Evolutionary conservation across 306 rosid species (phyloP).

Genomic region (Quercus gilva): DNA sequence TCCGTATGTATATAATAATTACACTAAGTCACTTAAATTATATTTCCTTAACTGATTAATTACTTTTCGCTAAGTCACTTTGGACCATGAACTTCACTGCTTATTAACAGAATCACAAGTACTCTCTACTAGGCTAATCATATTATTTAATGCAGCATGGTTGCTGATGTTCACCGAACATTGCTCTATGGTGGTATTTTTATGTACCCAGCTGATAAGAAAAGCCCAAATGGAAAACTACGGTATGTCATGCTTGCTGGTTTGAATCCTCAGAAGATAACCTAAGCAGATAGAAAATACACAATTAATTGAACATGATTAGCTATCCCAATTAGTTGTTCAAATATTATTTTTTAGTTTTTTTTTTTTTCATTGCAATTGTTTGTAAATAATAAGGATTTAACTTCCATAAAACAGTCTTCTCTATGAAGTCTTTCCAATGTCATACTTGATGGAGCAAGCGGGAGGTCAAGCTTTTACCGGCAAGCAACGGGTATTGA

Average conservation of each 20-base stretch:
- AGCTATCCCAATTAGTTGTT: neutral
- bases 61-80: neutral
- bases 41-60: too few relatives aligned
- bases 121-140: neutral
- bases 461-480: conserved; percentile 96
- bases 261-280: neutral
- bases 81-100: neutral
- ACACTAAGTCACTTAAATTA: neutral
- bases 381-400: neutral
- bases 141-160: conserved; percentile 61
- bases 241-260: conserved; percentile 50
- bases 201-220: conserved; percentile 94
- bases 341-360: neutral
- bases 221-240: conserved; percentile 88
- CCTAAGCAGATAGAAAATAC: neutral
- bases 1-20: too few relatives aligned
- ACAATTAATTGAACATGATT: neutral
- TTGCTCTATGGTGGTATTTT: conserved; percentile 95
- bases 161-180: conserved; percentile 98
- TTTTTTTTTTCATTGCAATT: neutral
- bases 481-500: conserved; percentile 68
- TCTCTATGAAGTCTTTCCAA: conserved; percentile 93
- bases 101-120: neutral
- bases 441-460: conserved; percentile 95
- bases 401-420: conserved; percentile 41